Base-by-base conservation (phyloP, 2,329 filamentous ascomycete genomes). In the Tolypocladium sp. region DNA sequence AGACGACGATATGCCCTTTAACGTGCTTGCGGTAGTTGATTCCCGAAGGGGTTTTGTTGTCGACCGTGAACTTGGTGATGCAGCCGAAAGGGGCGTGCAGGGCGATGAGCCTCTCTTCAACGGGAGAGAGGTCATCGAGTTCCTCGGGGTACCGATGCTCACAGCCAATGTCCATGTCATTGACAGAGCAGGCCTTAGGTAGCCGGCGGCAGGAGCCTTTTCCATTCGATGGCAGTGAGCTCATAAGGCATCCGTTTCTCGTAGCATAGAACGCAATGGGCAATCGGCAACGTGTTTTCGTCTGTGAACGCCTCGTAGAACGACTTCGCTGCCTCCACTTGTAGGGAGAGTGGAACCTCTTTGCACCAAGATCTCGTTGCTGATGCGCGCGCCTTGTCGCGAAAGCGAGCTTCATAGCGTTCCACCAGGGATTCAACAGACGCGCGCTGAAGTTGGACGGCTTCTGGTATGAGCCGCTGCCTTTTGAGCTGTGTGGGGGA, bases 211-310 rank as follows among this genome's bases (percentile, higher is more conserved):
- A 61, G 57, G 33, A 42, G 22, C n/a, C 22, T 57, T 38, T 17
- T 58, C 57, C 57, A 59, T 13, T 44, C n/a, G 40, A 58, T 55
- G 8, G 53, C 53, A 22, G 58, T 59, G 9, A 60, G 37, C 13
- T 60, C 35, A 51, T n/a, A 30, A 30, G 42, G 58, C 6, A 22
- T 9, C n/a, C 10, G 30, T 27, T 62, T 60, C 54, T 55, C 56
- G 40, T 62, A 59, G 46, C 56, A 62, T n/a, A 62, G 58, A 37
- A 44, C 51, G 49, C 54, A 61, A 41, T 61, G 57, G 27, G 55
- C 57, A 59, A 61, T 57, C 9, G 51, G 57, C 42, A 61, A 27
- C 42, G 57, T 58, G 30, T 27, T 60, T n/a, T 60, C 42, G n/a
- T 58, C 54, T 46, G 27, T 54, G 22, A 60, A 60, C 2, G 59